Base-by-base conservation (phyloP, 768 basidiomycete species). In the Lentinula detonsa region DNA sequence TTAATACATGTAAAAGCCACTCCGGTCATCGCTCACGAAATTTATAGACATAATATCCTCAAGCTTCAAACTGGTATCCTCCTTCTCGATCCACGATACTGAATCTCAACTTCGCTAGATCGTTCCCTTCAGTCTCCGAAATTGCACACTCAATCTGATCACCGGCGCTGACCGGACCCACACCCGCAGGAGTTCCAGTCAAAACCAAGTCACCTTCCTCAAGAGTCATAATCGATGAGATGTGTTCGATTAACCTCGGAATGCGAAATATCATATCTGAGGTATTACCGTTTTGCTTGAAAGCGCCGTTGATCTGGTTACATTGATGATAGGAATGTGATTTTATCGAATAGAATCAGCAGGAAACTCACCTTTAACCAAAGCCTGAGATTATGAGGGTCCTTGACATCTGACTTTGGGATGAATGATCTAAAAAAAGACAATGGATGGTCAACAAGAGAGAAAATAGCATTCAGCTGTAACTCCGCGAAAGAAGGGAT, bases 241-340 rank as follows among this genome's bases (percentile, higher is more conserved):
- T 81, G 69, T 96, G 95, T 64, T 90, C 85, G 64, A 98, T 89
- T 54, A 98, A 80, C 21, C 84, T 80, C 1, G 95, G 93, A 40
- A 98, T 94, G 34, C 80, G 81, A 78, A 95, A 96, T 48, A 97
- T 90, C 95, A 98, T 97, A 71, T 95, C 89, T 13, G 76, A 72
- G 4, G 95, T 95, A 28, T 81, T 85, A 2, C 94, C 95, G 60
- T 91, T 80, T 73, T 99, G 97, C 70, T 91, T 95, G 59, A 83
- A 75, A 18, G 78, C 73, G 43, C 87, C 94, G 63, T 98, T 96
- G 69, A 98, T 84, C 92, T 95, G 67, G 18, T 23, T 18, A 42
- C 15, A 39, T 40, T n/a, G 18, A 23, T 40, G 10, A 55, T n/a
- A 7, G 35, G 18, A 5, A 40, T 9, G 37, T 5, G 37, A 28